Percentiles rank a stretch among this genome's conserved stretches.
Conservation (phyloP, 108 stramenopile genomes). For the Aurantiochytrium sp. region DNA sequence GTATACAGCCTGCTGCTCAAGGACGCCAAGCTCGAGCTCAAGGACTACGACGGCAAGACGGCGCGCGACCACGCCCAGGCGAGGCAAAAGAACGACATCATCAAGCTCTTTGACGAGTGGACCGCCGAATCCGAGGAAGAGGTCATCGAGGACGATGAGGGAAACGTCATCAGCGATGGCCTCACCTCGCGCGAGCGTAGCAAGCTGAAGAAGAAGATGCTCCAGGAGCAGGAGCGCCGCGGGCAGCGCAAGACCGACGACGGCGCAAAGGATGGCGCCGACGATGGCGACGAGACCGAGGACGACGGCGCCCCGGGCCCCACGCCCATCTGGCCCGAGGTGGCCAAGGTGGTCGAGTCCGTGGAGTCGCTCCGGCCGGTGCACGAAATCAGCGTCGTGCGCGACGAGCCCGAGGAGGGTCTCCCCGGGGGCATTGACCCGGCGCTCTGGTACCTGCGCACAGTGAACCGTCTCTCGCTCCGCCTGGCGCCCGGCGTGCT, state of each 20-base stretch:
- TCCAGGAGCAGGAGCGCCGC: constrained; percentile 10
- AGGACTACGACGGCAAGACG: not conserved
- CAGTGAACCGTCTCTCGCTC: not conserved
- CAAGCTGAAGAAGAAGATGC: constrained; percentile 27
- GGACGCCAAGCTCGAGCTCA: constrained; percentile 19
- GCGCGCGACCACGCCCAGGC: constrained; percentile 3
- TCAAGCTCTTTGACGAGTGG: constrained; percentile 20
- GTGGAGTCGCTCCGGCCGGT: not conserved
- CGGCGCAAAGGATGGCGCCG: not conserved
- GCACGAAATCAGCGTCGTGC: not conserved
- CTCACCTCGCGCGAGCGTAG: not conserved
- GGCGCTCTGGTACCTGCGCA: constrained; percentile 19
- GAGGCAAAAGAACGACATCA: not conserved
- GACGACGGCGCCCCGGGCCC: constrained; percentile 22
- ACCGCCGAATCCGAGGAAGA: not conserved
- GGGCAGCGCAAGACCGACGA: constrained; percentile 4
- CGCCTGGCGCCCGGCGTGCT: not conserved
- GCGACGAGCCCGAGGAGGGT: not conserved
- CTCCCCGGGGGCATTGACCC: not conserved
- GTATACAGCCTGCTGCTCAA: constrained; percentile 10
- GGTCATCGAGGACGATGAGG: constrained; percentile 5
- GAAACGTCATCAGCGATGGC: constrained; percentile 1
- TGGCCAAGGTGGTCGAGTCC: constrained; percentile 18
- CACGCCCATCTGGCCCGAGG: constrained; percentile 16
- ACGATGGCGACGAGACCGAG: not conserved